These are phyloP conservation scores for Colletotrichum godetiae DNA, from an alignment of 2,329 filamentous ascomycete genomes.

Conservation along the genomic window DNA sequence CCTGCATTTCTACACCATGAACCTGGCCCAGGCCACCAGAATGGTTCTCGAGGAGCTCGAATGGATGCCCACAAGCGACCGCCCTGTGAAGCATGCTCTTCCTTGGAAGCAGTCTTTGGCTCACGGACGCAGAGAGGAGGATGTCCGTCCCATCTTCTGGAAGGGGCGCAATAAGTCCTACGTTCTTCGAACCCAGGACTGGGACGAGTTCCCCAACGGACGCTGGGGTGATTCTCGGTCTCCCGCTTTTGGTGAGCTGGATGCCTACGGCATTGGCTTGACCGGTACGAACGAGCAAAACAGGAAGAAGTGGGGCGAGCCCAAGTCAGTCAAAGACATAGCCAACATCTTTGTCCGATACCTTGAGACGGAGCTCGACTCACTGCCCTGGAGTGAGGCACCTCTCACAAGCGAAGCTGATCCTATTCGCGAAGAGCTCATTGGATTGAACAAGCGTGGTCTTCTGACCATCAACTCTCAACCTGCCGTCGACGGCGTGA, in stretches of 20 bases:
- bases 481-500: slow-evolving; percentile 90
- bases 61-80: slow-evolving; percentile 80
- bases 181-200: slow-evolving; percentile 93
- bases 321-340: slow-evolving; percentile 82
- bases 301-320: slow-evolving; percentile 93
- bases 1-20: slow-evolving; percentile 99
- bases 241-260: slow-evolving; percentile 94
- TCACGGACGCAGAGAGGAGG: slow-evolving; percentile 88
- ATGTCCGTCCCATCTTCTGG: slow-evolving; percentile 99
- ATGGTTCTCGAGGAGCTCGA: slow-evolving; percentile 93
- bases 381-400: slow-evolving; percentile 93
- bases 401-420: slow-evolving; percentile 87
- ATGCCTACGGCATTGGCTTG: slow-evolving; percentile 92
- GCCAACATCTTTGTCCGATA: slow-evolving; percentile 87
- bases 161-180: slow-evolving; percentile 97
- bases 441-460: slow-evolving; percentile 86
- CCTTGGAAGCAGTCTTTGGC: slow-evolving; percentile 97
- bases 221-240: slow-evolving; percentile 98
- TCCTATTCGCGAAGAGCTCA: slow-evolving; percentile 79
- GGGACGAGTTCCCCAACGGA: slow-evolving; percentile 99
- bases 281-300: slow-evolving; percentile 97
- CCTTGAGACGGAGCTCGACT: slow-evolving; percentile 81
- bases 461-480: slow-evolving; percentile 98
- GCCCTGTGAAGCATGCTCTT: slow-evolving; percentile 87
- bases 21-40: slow-evolving; percentile 91